Percentiles rank a stretch among this genome's conserved stretches.
phyloP scores from a whole-genome alignment of 1,284 basidiomycete species.

The Cryptococcus neoformans region DNA sequence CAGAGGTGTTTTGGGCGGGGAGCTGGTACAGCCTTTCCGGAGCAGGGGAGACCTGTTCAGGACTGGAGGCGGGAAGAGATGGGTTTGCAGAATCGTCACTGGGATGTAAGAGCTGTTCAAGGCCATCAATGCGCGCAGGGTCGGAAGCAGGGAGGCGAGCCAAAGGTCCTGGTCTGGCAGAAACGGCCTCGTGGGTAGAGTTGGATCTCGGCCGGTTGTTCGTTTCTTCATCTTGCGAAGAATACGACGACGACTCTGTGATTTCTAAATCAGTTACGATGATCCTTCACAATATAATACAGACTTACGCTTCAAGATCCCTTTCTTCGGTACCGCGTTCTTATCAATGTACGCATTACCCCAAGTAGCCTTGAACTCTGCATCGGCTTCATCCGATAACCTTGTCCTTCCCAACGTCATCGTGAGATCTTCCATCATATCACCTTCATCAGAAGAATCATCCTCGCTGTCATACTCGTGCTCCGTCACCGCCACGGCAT shows the following conservation, averaged over 20 bases:
- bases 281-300: too few relatives aligned
- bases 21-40: conserved; percentile 19
- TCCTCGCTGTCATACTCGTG: conserved; percentile 61
- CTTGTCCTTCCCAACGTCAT: conserved; percentile 53
- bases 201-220: conserved; percentile 61
- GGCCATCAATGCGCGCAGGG: conserved; percentile 67
- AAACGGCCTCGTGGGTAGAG: conserved; percentile 61
- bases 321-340: conserved; percentile 65
- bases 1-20: conserved; percentile 58
- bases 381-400: conserved; percentile 33
- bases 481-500: conserved; percentile 52
- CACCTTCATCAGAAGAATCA: conserved; percentile 51
- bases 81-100: conserved; percentile 40
- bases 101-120: conserved; percentile 55
- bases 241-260: conserved; percentile 7
- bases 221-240: conserved; percentile 1
- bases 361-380: conserved; percentile 60
- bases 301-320: conserved; percentile 83
- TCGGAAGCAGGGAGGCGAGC: conserved; percentile 69
- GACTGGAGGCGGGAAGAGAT: conserved; percentile 58
- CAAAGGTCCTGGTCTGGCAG: conserved; percentile 65
- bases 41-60: conserved; percentile 20
- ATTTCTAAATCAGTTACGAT: too few relatives aligned
- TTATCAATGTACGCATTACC: conserved; percentile 64
- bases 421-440: conserved; percentile 63